phyloP scores from a whole-genome alignment of 2,329 filamentous ascomycete genomes.

The Monosporascus sp. region DNA sequence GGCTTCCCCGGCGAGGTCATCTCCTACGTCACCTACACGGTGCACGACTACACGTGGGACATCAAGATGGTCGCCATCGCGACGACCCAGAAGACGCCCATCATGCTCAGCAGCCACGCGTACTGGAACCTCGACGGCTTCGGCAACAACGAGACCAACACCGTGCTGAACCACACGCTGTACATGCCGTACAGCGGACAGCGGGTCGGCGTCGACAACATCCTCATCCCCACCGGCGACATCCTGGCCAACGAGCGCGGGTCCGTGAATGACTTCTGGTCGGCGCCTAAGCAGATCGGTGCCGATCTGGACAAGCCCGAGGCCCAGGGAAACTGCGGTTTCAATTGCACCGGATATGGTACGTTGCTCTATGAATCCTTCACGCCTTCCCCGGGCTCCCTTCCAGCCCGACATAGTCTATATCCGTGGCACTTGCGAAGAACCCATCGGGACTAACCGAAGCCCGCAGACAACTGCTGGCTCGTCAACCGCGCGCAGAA shows the following conservation, averaged over 20 bases:
- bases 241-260: conserved; percentile 63
- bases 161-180: conserved; percentile 65
- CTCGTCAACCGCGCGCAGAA: conserved; percentile 57
- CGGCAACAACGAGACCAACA: conserved; percentile 62
- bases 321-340: conserved; percentile 69
- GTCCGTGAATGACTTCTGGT: conserved; percentile 79
- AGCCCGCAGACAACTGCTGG: conserved; percentile 56
- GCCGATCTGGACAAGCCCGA: conserved; percentile 58
- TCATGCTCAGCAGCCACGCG: conserved; percentile 69
- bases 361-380: conserved; percentile 21
- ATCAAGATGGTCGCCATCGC: conserved; percentile 67
- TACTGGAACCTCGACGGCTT: conserved; percentile 86
- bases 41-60: conserved; percentile 62
- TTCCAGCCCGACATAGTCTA: too few species aligned
- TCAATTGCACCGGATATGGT: conserved; percentile 80
- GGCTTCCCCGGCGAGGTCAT: conserved; percentile 76
- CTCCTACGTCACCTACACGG: conserved; percentile 67
- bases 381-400: not conserved
- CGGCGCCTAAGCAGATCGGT: conserved; percentile 71
- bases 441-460: conserved; percentile 2
- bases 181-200: conserved; percentile 68
- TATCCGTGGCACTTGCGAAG: not conserved
- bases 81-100: conserved; percentile 70
- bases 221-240: conserved; percentile 69
- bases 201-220: conserved; percentile 62